Conservation (phyloP, 2,329 filamentous ascomycete species). For the Trichoderma sp. region DNA sequence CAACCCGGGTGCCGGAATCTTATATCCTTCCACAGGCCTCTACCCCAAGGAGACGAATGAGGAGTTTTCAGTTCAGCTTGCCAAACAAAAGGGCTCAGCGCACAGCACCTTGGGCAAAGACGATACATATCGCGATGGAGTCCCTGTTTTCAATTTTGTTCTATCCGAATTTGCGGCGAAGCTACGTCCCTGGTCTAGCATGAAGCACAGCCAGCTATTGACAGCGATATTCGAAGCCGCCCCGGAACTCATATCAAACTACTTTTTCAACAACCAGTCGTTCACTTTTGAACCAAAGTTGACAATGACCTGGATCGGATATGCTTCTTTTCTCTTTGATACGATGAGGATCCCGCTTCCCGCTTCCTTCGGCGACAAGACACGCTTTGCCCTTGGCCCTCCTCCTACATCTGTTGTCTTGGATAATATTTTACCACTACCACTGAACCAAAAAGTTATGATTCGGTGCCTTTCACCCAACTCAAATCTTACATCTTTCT, state of each 20-base stretch:
- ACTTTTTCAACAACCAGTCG: constrained; percentile 76
- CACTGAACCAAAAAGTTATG: constrained; percentile 77
- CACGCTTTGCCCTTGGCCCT: constrained; percentile 63
- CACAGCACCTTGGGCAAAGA: constrained; percentile 68
- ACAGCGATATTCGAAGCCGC: constrained; percentile 76
- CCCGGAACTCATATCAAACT: constrained; percentile 85
- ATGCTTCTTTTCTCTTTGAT: constrained; percentile 84
- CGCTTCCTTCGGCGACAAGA: constrained; percentile 66
- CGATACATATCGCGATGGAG: constrained; percentile 63
- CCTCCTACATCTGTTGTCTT: constrained; percentile 78
- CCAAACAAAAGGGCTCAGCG: constrained; percentile 36
- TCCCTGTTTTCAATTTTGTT: constrained; percentile 77
- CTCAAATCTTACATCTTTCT: constrained; percentile 78
- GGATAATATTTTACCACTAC: constrained; percentile 82
- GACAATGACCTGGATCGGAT: constrained; percentile 92
- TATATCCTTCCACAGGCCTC: constrained; percentile 77
- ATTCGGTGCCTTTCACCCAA: constrained; percentile 77
- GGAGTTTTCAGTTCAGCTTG: constrained; percentile 31
- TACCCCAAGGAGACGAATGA: constrained; percentile 74
- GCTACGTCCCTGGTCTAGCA: constrained; percentile 80
- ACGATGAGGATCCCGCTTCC: constrained; percentile 76
- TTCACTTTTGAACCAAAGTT: constrained; percentile 91
- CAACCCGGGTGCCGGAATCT: constrained; percentile 68
- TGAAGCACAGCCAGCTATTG: constrained; percentile 78
- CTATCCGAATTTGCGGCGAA: constrained; percentile 77